Evolutionary conservation across 257 asterid genomes (phyloP).

Genomic region (Capsicum pubescens): DNA sequence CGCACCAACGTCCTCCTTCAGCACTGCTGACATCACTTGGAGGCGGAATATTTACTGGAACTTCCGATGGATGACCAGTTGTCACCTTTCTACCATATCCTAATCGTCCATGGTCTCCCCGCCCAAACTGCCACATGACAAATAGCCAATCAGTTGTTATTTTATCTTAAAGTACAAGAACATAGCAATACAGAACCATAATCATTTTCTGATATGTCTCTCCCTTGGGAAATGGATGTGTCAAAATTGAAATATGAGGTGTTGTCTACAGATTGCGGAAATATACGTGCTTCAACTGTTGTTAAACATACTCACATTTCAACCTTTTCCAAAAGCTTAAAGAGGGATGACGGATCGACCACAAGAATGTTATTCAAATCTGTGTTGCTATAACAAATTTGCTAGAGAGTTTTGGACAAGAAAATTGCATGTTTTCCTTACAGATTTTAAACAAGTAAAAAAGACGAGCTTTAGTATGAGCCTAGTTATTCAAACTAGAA

Average conservation of each 20-base stretch:
- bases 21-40: constrained; percentile 45
- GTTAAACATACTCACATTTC: not conserved
- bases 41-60: constrained; percentile 72
- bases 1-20: constrained; percentile 70
- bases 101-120: constrained; percentile 99
- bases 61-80: constrained; percentile 93
- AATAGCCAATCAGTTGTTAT: not conserved
- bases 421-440: not conserved
- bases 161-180: not conserved
- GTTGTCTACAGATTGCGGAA: not conserved
- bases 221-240: not conserved
- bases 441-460: not conserved
- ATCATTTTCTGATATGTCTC: not conserved
- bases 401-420: not conserved
- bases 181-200: not conserved
- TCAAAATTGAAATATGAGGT: not conserved
- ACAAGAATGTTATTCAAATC: not conserved
- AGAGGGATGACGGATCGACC: not conserved
- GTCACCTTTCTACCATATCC: constrained; percentile 94
- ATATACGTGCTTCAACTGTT: not conserved
- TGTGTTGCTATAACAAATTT: not conserved
- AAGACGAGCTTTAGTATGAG: not conserved
- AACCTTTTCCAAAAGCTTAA: not conserved
- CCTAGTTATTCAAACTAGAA: not conserved
- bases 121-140: constrained; percentile 71